Base-by-base conservation (phyloP, 2,329 filamentous ascomycete genomes). In the Diaporthe velutina region DNA sequence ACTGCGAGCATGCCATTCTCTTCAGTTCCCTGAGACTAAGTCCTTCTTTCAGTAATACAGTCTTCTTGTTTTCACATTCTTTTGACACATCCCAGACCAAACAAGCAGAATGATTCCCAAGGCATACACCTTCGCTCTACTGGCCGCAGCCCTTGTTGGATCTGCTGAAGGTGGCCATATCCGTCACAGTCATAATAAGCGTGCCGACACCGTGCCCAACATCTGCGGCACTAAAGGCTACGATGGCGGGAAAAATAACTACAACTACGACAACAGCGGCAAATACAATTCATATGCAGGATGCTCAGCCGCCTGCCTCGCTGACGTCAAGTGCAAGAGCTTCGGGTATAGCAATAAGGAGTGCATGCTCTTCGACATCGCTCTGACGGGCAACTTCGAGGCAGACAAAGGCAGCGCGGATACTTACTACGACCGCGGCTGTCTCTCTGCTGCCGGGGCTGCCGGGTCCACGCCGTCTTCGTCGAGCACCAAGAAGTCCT, bases 281-380 rank as follows among this genome's bases (percentile, higher is more conserved):
- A 54, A 64, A 25, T 40, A 25, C 28, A 55, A 54, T 22, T 40
- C 70, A 12, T 72, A 72, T n/a, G 25, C 45, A n/a, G 57, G 57
- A 12, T 72, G 70, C 45, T 72, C 70, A n/a, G 55, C 45, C 33
- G 22, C 25, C 15, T 72, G 70, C 25, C 8, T n/a, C 7, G 22
- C 8, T 5, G 57, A 64, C 15, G 17, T 25, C 13, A n/a, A 64
- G 57, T 72, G 70, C 45, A 61, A 64, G 57, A 60, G 54, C 54
- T 71, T 72, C 50, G 57, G 48, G 13, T 45, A 55, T 19, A 45
- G 57, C 48, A 66, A 22, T 13, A 4, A 30, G 15, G 58, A 45
- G 70, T 73, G 70, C 48, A 35, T 73, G 70, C 48, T 73, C 15
- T 73, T 73, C 58, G 66, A 54, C 19, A 57, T 73, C 25, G 22